Base-by-base conservation (phyloP, 2,329 filamentous ascomycete genomes). In the Aspergillus tamarii region DNA sequence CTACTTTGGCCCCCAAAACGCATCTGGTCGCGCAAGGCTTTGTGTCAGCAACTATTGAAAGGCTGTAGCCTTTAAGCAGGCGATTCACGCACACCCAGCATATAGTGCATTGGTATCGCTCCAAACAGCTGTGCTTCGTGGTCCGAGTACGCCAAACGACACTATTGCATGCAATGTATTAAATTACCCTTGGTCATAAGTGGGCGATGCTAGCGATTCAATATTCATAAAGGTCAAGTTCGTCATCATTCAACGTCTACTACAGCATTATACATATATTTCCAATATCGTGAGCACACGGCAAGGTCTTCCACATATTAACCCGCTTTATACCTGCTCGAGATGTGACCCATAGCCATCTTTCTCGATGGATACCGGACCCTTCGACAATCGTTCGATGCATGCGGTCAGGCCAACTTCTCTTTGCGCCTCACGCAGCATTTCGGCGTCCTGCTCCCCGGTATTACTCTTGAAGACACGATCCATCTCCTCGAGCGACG, bases 401-500 rank as follows among this genome's bases (percentile, higher is more conserved):
- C 70, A 71, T 4, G 64, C 39, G 52, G 68, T 71, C 57, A 73
- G 52, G 1, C 71, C 70, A 30, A 73, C 69, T 41, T 71, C 71
- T 3, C 67, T 64, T 63, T 71, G 70, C 0, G 70, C 71, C 39
- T 73, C 68, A 4, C 66, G 68, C 30, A 72, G 67, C 14, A 73
- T 60, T 11, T 68, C 69, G 6, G 70, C 70, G 45, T 73, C 72
- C 14, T 64, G 65, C 55, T 70, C 70, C 1, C 71, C 77, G 9
- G 72, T 72, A 10, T 74, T 69, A 14, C 67, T 70, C 1, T 67
- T 64, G 23, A 80, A 73, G 28, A 79, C 75, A 5, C 64, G 77
- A 68, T 87, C 84, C 70, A 80, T 79, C 72, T 88, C 84, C 67
- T 84, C 81, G 30, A 89, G 82, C 61, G 83, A 79, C 66, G 79